Evolutionary conservation across 345 rosid genomes (phyloP).

Genomic region (Gossypioides kirkii): DNA sequence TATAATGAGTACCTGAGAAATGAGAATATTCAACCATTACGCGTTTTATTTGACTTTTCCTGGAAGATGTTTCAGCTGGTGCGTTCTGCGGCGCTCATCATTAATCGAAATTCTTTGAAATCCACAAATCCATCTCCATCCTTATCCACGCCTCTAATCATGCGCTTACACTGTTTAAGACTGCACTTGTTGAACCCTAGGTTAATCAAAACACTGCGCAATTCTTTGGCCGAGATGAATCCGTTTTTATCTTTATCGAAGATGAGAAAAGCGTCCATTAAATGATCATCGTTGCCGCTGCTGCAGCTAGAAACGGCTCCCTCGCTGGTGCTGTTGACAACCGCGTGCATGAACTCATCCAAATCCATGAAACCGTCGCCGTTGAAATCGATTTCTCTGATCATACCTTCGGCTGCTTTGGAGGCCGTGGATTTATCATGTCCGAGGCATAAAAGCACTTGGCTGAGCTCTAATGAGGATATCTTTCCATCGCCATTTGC

Average conservation of each 20-base stretch:
- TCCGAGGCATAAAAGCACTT: conserved; percentile 33
- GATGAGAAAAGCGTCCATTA: conserved; percentile 42
- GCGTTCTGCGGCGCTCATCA: conserved; percentile 25
- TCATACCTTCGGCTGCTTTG: conserved; percentile 35
- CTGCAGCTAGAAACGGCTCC: too few species aligned
- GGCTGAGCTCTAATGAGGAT: conserved; percentile 35
- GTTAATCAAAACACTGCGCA: conserved; percentile 31
- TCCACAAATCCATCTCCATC: conserved; percentile 52
- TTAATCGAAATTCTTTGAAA: conserved; percentile 40
- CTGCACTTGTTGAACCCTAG: conserved; percentile 32
- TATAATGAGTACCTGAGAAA: background rate
- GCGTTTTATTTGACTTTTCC: background rate
- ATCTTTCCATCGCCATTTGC: conserved; percentile 49
- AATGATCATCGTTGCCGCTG: conserved; percentile 19
- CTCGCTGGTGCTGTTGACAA: background rate
- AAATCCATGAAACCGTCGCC: conserved; percentile 48
- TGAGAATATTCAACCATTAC: conserved; percentile 1
- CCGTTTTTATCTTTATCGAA: conserved; percentile 42
- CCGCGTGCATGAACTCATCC: conserved; percentile 34
- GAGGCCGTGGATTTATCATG: conserved; percentile 26
- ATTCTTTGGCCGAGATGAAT: conserved; percentile 42
- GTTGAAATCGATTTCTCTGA: conserved; percentile 35
- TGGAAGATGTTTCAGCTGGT: background rate
- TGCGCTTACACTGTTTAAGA: conserved; percentile 34
- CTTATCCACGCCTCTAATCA: conserved; percentile 44